Conservation (phyloP, 768 basidiomycete genomes). For the Kwoniella bestiolae region DNA sequence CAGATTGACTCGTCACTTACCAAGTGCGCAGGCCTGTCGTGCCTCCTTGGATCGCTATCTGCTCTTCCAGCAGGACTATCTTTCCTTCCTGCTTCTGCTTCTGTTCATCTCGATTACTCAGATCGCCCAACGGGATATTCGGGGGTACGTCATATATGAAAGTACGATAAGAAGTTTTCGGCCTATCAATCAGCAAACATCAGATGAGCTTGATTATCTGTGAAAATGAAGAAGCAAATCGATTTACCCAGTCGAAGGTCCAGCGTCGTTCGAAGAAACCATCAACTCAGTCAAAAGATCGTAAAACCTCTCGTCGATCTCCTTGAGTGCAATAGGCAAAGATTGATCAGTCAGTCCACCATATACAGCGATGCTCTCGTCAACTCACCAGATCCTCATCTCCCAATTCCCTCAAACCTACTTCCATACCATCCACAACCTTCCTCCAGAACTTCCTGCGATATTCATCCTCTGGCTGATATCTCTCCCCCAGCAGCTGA, state of each 20-base stretch:
- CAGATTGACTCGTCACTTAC: slow-evolving; percentile 28
- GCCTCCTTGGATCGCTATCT: slow-evolving; percentile 52
- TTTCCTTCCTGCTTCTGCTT: slow-evolving; percentile 8
- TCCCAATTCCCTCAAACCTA: slow-evolving; percentile 25
- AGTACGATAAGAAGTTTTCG: slow-evolving; percentile 47
- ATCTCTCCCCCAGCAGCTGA: slow-evolving; percentile 21
- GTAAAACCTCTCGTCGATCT: slow-evolving; percentile 50
- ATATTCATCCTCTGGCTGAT: slow-evolving; percentile 20
- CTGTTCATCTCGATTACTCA: neutral
- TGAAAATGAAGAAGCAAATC: neutral
- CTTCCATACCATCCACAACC: slow-evolving; percentile 29
- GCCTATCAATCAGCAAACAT: slow-evolving; percentile 21
- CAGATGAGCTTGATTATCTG: neutral
- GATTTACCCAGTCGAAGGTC: slow-evolving; percentile 16
- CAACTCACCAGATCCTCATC: slow-evolving; percentile 21
- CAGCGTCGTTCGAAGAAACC: slow-evolving; percentile 23
- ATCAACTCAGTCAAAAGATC: slow-evolving; percentile 46
- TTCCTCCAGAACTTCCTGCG: slow-evolving; percentile 35
- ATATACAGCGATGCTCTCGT: neutral
- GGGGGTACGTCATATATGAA: slow-evolving; percentile 47
- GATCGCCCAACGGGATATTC: neutral
- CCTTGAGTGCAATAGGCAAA: too few relatives aligned
- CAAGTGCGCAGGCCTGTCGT: slow-evolving; percentile 56
- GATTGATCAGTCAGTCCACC: neutral
- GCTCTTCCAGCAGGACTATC: slow-evolving; percentile 55